These are phyloP conservation scores for Aspergillus sergii DNA, from an alignment of 2,329 filamentous ascomycete species.

Conservation along the genomic window DNA sequence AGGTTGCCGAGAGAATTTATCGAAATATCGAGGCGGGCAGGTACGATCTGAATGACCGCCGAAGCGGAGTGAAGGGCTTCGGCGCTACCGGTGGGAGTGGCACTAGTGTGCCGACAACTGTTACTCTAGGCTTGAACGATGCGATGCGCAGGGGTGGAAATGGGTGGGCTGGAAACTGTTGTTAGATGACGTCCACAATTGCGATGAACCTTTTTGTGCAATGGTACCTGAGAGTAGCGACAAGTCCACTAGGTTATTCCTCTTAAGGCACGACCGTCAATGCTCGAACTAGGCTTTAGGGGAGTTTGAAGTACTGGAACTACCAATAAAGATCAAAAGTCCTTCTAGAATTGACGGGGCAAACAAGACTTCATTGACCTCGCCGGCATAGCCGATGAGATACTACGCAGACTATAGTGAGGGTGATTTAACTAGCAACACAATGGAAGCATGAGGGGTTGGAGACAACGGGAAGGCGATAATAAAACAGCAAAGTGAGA, in stretches of 20 bases:
- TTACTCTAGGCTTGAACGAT: conserved; percentile 51
- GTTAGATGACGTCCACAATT: conserved; percentile 22
- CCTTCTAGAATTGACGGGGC: not conserved
- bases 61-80: conserved; percentile 81
- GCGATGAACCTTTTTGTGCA: not conserved
- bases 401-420: not conserved
- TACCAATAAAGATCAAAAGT: not conserved
- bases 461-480: not conserved
- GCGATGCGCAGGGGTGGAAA: conserved; percentile 47
- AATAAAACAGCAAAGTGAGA: not conserved
- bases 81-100: conserved; percentile 43
- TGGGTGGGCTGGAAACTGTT: conserved; percentile 41
- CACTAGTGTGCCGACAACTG: conserved; percentile 40
- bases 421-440: not conserved
- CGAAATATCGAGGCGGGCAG: conserved; percentile 93
- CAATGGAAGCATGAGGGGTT: not conserved
- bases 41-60: conserved; percentile 91
- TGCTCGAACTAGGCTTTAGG: not conserved
- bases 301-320: not conserved
- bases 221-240: not conserved
- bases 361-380: not conserved
- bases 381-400: not conserved
- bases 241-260: not conserved
- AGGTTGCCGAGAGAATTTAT: conserved; percentile 93
- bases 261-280: not conserved